Evolutionary conservation across 257 asterid genomes (phyloP).

Genomic region (Cinchona pubescens): DNA sequence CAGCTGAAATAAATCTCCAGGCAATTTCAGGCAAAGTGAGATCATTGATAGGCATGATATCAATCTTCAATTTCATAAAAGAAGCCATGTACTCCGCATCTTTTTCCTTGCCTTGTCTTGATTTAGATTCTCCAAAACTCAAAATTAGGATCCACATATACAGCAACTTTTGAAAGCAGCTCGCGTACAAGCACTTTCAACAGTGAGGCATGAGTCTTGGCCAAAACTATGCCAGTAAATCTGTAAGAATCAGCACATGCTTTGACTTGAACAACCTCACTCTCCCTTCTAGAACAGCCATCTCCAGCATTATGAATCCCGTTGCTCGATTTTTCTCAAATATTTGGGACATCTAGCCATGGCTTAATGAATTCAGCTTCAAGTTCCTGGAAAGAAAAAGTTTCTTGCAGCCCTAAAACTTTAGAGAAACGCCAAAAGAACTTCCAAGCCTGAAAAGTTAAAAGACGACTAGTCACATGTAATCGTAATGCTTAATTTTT

Average conservation of each 20-base stretch:
- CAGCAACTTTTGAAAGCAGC: slow-evolving; percentile 75
- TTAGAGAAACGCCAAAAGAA: slow-evolving; percentile 70
- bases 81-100: slow-evolving; percentile 64
- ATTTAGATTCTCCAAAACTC: slow-evolving; percentile 73
- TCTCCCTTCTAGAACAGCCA: slow-evolving; percentile 27
- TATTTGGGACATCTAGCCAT: slow-evolving; percentile 51
- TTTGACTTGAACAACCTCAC: slow-evolving; percentile 41
- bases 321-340: slow-evolving; percentile 29
- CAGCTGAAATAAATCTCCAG: slow-evolving; percentile 76
- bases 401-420: slow-evolving; percentile 62
- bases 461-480: slow-evolving; percentile 26
- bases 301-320: slow-evolving; percentile 36
- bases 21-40: slow-evolving; percentile 97
- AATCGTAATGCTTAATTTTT: slow-evolving; percentile 8
- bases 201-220: slow-evolving; percentile 53
- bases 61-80: slow-evolving; percentile 60
- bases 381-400: slow-evolving; percentile 69
- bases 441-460: slow-evolving; percentile 75
- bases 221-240: slow-evolving; percentile 55
- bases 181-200: slow-evolving; percentile 70
- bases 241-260: slow-evolving; percentile 28
- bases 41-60: slow-evolving; percentile 76
- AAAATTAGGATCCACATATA: slow-evolving; percentile 61
- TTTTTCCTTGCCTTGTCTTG: slow-evolving; percentile 77
- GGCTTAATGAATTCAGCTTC: slow-evolving; percentile 73